These are phyloP conservation scores for Rosa chinensis DNA, from an alignment of 306 rosid species.

Conservation along the genomic window DNA sequence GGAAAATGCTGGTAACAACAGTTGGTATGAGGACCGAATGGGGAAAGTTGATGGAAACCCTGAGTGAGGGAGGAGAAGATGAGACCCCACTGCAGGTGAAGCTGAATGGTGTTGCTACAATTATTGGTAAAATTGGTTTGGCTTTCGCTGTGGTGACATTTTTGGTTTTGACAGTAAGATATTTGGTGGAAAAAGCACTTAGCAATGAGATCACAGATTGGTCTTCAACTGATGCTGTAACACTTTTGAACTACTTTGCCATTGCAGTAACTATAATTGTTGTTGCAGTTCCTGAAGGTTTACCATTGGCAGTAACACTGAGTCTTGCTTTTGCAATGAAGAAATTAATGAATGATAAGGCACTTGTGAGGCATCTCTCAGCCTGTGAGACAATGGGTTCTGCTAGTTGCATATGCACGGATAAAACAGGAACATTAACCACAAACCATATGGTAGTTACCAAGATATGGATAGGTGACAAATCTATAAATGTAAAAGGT, in stretches of 20 bases:
- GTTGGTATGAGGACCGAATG: constrained; percentile 99
- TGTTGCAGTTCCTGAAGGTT: constrained; percentile 98
- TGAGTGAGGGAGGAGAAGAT: constrained; percentile 91
- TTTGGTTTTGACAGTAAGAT: constrained; percentile 59
- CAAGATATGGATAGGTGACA: constrained; percentile 65
- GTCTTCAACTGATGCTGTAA: constrained; percentile 75
- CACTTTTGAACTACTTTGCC: constrained; percentile 76
- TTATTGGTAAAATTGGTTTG: constrained; percentile 95
- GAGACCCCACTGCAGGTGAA: constrained; percentile 99
- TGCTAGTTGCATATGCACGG: constrained; percentile 91
- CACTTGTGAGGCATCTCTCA: constrained; percentile 94
- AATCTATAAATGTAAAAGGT: constrained; percentile 43
- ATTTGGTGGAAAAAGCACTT: constrained; percentile 53
- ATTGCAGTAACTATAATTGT: constrained; percentile 88
- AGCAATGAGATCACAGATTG: constrained; percentile 52
- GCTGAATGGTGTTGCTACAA: constrained; percentile 90
- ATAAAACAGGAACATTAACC: constrained; percentile 93
- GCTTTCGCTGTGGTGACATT: constrained; percentile 76
- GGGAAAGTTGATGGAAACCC: constrained; percentile 97
- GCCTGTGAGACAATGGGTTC: constrained; percentile 99
- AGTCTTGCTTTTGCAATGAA: constrained; percentile 99
- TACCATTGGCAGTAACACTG: constrained; percentile 93
- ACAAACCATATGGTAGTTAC: constrained; percentile 86
- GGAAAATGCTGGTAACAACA: constrained; percentile 83
- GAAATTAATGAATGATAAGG: constrained; percentile 77